phyloP scores from a whole-genome alignment of 768 basidiomycete species.

The Podaxis mareebaensis region DNA sequence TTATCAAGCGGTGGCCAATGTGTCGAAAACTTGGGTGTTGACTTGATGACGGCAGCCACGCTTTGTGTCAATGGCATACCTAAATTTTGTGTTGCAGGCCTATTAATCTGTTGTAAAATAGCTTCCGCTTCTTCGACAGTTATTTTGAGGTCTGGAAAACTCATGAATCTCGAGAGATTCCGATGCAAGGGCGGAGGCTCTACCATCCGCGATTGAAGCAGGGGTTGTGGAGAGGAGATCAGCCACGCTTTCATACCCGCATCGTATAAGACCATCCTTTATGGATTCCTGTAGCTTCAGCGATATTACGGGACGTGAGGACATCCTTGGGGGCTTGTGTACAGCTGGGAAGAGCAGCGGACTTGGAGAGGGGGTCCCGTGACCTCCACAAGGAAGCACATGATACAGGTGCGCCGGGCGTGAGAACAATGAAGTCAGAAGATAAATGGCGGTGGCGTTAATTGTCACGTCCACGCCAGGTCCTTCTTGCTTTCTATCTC shows the following conservation, averaged over 20 bases:
- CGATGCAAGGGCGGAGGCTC: slow-evolving; percentile 5
- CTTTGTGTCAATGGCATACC: slow-evolving; percentile 51
- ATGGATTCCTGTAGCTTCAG: slow-evolving; percentile 46
- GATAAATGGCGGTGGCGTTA: not conserved
- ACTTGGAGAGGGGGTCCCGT: not conserved
- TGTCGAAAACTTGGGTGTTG: slow-evolving; percentile 37
- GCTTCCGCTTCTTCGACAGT: slow-evolving; percentile 44
- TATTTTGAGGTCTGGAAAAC: slow-evolving; percentile 49
- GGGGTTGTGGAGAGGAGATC: slow-evolving; percentile 48
- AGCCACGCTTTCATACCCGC: slow-evolving; percentile 59
- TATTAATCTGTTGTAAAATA: slow-evolving; percentile 44
- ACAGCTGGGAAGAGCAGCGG: no score
- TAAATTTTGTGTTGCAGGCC: slow-evolving; percentile 25
- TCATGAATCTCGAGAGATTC: slow-evolving; percentile 2
- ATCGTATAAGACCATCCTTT: slow-evolving; percentile 45
- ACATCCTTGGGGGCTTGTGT: slow-evolving; percentile 27
- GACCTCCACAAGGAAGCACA: not conserved
- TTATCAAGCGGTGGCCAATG: slow-evolving; percentile 52
- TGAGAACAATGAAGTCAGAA: slow-evolving; percentile 13
- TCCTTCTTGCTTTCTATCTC: slow-evolving; percentile 22
- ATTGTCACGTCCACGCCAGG: slow-evolving; percentile 17
- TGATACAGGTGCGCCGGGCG: not conserved
- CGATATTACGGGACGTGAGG: slow-evolving; percentile 46
- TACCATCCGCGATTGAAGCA: slow-evolving; percentile 54
- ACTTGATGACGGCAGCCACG: slow-evolving; percentile 43